Evolutionary conservation across 352 stramenopile genomes (phyloP).

Genomic region (Hyaloperonospora brassicae): DNA sequence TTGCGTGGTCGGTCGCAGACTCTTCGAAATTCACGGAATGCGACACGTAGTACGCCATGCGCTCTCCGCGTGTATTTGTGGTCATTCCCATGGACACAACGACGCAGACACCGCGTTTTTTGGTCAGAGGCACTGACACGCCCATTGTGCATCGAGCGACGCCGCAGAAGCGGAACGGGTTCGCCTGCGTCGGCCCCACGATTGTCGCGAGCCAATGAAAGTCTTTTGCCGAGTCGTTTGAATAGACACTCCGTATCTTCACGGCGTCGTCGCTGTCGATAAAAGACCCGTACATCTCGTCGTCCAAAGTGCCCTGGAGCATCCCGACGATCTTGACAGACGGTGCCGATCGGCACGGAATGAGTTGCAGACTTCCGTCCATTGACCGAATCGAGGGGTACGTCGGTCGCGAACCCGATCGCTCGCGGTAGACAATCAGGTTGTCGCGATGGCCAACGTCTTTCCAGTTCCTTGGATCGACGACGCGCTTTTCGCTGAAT

Average conservation of each 20-base stretch:
- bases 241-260: slow-evolving; percentile 23
- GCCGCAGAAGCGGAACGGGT: slow-evolving; percentile 56
- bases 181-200: slow-evolving; percentile 29
- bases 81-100: slow-evolving; percentile 36
- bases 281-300: slow-evolving; percentile 47
- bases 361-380: slow-evolving; percentile 21
- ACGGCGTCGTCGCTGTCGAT: slow-evolving; percentile 37
- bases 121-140: slow-evolving; percentile 21
- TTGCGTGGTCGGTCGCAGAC: slow-evolving; percentile 14
- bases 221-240: slow-evolving; percentile 30
- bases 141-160: slow-evolving; percentile 33
- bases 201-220: slow-evolving; percentile 35
- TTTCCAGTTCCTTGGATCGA: slow-evolving; percentile 36
- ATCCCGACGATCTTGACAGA: slow-evolving; percentile 31
- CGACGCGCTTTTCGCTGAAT: slow-evolving; percentile 27
- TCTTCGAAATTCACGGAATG: slow-evolving; percentile 52
- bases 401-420: slow-evolving; percentile 16
- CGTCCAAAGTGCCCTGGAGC: slow-evolving; percentile 32
- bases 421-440: slow-evolving; percentile 39
- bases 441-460: slow-evolving; percentile 36
- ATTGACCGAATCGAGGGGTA: slow-evolving; percentile 30
- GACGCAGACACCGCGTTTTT: slow-evolving; percentile 37
- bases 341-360: slow-evolving; percentile 27
- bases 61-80: slow-evolving; percentile 36
- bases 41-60: slow-evolving; percentile 35